phyloP scores from a whole-genome alignment of 1,139 yeast species.

The Blastobotrys raffinosifermentans region DNA sequence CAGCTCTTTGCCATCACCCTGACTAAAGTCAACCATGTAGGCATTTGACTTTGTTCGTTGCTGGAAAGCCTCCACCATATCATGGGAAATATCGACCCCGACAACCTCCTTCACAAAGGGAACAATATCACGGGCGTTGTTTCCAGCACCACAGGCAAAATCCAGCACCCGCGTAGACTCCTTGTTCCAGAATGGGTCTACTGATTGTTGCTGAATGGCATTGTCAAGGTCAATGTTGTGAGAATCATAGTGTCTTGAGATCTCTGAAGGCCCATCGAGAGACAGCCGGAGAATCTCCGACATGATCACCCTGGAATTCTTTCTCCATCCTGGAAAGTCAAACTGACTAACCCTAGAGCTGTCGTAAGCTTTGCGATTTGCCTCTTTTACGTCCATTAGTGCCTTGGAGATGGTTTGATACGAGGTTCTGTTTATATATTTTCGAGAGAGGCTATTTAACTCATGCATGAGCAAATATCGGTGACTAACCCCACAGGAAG shows the following conservation, averaged over 20 bases:
- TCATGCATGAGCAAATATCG: too few species aligned
- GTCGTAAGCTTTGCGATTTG: neutral
- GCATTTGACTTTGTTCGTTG: slow-evolving; percentile 13
- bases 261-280: neutral
- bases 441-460: too few species aligned
- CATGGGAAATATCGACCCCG: slow-evolving; percentile 29
- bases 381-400: too few species aligned
- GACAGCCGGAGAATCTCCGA: neutral
- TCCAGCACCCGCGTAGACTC: slow-evolving; percentile 25
- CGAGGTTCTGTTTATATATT: too few species aligned
- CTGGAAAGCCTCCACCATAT: slow-evolving; percentile 26
- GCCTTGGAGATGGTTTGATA: too few species aligned
- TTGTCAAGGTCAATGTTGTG: neutral
- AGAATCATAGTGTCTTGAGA: neutral
- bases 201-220: neutral
- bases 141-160: slow-evolving; percentile 31
- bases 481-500: too few species aligned
- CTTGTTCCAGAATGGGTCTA: slow-evolving; percentile 17
- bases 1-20: slow-evolving; percentile 17
- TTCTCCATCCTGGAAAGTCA: neutral
- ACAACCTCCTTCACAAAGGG: slow-evolving; percentile 22
- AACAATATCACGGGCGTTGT: slow-evolving; percentile 24
- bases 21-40: neutral
- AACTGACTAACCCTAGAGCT: neutral
- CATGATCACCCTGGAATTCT: neutral